Percentiles rank a stretch among this genome's conserved stretches.
Conservation (phyloP, 192 early-diverging fungal species). For the Entophlyctis luteolus region DNA sequence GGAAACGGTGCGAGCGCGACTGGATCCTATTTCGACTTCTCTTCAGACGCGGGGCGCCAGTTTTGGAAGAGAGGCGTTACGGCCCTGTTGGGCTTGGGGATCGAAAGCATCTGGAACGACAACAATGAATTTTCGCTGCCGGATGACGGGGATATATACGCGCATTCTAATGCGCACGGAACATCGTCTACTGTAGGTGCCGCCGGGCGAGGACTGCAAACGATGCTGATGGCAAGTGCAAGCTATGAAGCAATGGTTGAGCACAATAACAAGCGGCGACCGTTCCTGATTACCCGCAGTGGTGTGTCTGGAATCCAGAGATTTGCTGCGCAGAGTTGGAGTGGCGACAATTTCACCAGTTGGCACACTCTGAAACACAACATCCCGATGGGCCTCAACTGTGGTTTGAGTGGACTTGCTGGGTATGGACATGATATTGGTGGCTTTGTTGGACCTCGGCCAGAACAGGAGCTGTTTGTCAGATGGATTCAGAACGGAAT, state of each 20-base stretch:
- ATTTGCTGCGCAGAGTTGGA: constrained; percentile 54
- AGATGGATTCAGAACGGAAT: constrained; percentile 62
- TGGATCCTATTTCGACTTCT: constrained; percentile 59
- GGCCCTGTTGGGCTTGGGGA: constrained; percentile 45
- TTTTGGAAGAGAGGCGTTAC: constrained; percentile 55
- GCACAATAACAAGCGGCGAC: constrained; percentile 29
- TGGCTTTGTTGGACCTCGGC: constrained; percentile 56
- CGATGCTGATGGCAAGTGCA: constrained; percentile 53
- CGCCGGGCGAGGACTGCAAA: constrained; percentile 50
- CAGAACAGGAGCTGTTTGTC: constrained; percentile 52
- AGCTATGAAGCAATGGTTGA: constrained; percentile 54
- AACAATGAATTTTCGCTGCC: constrained; percentile 53
- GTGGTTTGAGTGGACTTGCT: constrained; percentile 41
- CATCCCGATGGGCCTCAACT: constrained; percentile 56
- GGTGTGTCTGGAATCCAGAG: constrained; percentile 42
- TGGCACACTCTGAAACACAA: constrained; percentile 63
- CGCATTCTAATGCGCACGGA: not conserved
- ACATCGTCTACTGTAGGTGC: constrained; percentile 18
- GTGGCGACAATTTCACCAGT: constrained; percentile 54
- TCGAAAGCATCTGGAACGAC: constrained; percentile 57
- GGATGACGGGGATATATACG: constrained; percentile 35
- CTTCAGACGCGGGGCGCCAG: constrained; percentile 36
- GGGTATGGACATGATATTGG: constrained; percentile 62
- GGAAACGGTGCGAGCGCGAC: constrained; percentile 39
- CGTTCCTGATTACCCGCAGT: constrained; percentile 57